Evolutionary conservation across 148 eudicot species (phyloP), one percentile per base, ranked within the genome.

Genomic region (Euryodendron excelsum): DNA sequence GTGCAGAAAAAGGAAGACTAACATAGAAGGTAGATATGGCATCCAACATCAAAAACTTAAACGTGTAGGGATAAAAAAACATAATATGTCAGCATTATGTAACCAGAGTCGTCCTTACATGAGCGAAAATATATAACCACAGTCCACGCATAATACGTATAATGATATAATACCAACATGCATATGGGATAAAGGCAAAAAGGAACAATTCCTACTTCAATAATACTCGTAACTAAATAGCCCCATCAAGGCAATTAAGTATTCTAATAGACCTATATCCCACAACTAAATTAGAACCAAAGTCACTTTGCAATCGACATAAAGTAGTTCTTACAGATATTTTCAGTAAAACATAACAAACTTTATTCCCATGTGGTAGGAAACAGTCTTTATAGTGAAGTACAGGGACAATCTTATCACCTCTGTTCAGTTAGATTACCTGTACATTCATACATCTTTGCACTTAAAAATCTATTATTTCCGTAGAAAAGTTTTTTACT

Each of bases 91-190:
- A 21, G 20, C 76, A 73, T 53, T 53, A 11, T 71, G 23, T 20
- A 59, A 33, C 45, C 34, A 72, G 37, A 34, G 39, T 36, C 76
- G 18, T 14, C 64, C 72, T 68, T n/a, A 23, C 47, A 39, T 41
- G 30, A 39, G 71, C 71, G 37, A n/a, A 37, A 67, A 67, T 9
- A 67, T 39, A 17, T 9, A 66, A n/a, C n/a, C n/a, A n/a, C n/a
- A n/a, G n/a, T 36, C 41, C 44, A 64, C 11, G 0, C 25, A n/a
- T 36, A 14, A 36, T 2, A n/a, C 11, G 48, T 3, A 25, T 37
- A 37, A 66, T 21, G n/a, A 66, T 28, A 66, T 66, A 66, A 66
- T 9, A 27, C 50, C 30, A 39, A 68, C 72, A 37, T 68, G 45
- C 52, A 41, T 68, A 41, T 0, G 0, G 52, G 31, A 41, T 23